Evolutionary conservation across 495 filamentous ascomycete species (phyloP).

Genomic region (Aspergillus bridgeri): DNA sequence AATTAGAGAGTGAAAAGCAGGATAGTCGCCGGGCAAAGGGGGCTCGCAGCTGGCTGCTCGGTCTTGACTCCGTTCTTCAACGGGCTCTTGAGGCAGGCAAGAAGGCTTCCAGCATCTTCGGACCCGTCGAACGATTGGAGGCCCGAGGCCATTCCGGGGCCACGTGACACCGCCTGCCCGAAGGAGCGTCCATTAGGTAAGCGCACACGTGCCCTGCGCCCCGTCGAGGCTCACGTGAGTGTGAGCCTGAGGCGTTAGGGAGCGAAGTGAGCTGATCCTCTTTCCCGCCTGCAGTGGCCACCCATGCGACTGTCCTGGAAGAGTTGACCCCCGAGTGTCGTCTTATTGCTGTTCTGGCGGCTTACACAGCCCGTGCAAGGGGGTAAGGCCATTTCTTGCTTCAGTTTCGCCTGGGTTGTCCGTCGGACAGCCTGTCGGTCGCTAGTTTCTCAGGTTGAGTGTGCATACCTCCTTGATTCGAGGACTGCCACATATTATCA

Average conservation of each 20-base stretch:
- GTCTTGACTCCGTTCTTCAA: not conserved
- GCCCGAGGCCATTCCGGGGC: conserved; percentile 7
- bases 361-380: conserved; percentile 35
- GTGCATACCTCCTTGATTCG: conserved; percentile 32
- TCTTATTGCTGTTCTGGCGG: conserved; percentile 26
- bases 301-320: conserved; percentile 29
- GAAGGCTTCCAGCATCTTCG: not conserved
- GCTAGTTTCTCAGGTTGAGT: conserved; percentile 26
- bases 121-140: conserved; percentile 11
- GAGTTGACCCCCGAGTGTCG: conserved; percentile 23
- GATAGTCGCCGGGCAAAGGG: not conserved
- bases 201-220: conserved; percentile 7
- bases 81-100: not conserved
- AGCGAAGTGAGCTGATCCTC: conserved; percentile 24
- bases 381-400: conserved; percentile 36
- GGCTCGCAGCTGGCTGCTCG: not conserved
- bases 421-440: conserved; percentile 30
- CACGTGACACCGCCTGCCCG: conserved; percentile 21
- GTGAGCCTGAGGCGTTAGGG: conserved; percentile 18
- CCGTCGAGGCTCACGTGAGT: conserved; percentile 14
- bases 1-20: too few species aligned
- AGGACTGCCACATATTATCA: not conserved
- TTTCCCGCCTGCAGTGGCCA: conserved; percentile 23
- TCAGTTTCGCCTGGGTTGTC: conserved; percentile 22
- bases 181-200: conserved; percentile 3